Evolutionary conservation across 2,329 filamentous ascomycete species (phyloP), one percentile per base, ranked within the genome.

Genomic region (Calonectria fujianensis): DNA sequence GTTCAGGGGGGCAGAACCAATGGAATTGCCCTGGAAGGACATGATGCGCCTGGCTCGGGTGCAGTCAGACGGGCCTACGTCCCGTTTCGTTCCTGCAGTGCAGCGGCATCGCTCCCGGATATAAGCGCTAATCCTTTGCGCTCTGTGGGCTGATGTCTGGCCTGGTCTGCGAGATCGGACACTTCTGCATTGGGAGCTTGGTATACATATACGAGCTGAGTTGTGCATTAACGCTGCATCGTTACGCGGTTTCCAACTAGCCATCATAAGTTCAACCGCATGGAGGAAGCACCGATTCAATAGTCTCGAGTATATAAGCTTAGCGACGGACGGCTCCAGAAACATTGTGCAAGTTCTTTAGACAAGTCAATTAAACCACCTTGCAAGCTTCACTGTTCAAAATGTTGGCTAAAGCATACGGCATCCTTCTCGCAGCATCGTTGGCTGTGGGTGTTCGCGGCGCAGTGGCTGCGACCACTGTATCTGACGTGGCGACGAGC

Each of bases 141-240:
- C 52, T 35, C 8, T n/a, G 57, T 61, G 57, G 57, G 57, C 57
- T 41, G 57, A 61, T 61, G 57, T 61, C n/a, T 61, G 37, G 57
- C n/a, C 16, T 27, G 35, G 11, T 27, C 24, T 41, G 57, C 57
- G 32, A 61, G 37, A 61, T 61, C 57, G 57, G 57, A 41, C 57
- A 61, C 35, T 61, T 61, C 57, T 61, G n/a, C 10, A 61, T 61
- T 61, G 35, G 57, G 57, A 41, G 7, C 32, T 24, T 27, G 35
- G 35, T 61, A 24, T 37, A 61, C 57, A 27, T 61, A 61, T 41
- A 61, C 57, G 57, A 61, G 57, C 45, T 48, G 45, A 48, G n/a
- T 48, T 24, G 45, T 13, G 45, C 45, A 48, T 48, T 24, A 24
- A 48, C n/a, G 45, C 45, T 48, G 45, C 45, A 48, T n/a, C 24